Evolutionary conservation across 2,329 filamentous ascomycete genomes (phyloP), one percentile per base, ranked within the genome.

Genomic region (Camillea tinctor): DNA sequence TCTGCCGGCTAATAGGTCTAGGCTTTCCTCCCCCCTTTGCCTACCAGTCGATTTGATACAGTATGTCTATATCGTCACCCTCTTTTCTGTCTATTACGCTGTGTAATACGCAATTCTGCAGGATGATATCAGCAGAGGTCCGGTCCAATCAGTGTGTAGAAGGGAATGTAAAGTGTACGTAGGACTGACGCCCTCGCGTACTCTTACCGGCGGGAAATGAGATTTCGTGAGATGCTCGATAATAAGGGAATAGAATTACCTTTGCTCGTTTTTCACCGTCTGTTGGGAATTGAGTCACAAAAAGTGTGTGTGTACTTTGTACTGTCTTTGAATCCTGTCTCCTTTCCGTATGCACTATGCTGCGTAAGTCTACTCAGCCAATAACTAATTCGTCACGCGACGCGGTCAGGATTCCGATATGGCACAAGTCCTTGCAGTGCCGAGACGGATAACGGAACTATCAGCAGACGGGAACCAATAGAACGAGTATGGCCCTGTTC

Each of bases 101-200:
- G 22, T 51, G 13, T 13, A 50, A 20, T 53, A 56, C 26, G 24
- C 15, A 11, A 30, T 19, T 20, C 58, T 63, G 60, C 58, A 36
- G 30, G 21, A 60, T 62, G 58, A 63, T 63, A 60, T 63, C 58
- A 60, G 60, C 23, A 30, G n/a, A 17, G 5, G n/a, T 17, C 51
- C 51, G 50, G 50, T 51, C 22, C 22, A 51, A 22, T 13, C 2
- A 7, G 4, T 3, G 19, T 8, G 50, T 24, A 13, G 15, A 2
- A 21, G 48, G 48, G 8, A 19, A 19, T 22, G 50, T 22, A 51
- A 15, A 21, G 15, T 51, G 19, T 51, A 19, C 50, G 22, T 21
- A 51, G 50, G 22, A 24, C 19, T 22, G 22, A 51, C 20, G 50
- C 22, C 21, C 19, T 22, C 19, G 9, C 19, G 22, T 21, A 15